Percentiles rank a stretch among this genome's conserved stretches.
phyloP scores from a whole-genome alignment of 257 asterid genomes.

The Henckelia pumila region DNA sequence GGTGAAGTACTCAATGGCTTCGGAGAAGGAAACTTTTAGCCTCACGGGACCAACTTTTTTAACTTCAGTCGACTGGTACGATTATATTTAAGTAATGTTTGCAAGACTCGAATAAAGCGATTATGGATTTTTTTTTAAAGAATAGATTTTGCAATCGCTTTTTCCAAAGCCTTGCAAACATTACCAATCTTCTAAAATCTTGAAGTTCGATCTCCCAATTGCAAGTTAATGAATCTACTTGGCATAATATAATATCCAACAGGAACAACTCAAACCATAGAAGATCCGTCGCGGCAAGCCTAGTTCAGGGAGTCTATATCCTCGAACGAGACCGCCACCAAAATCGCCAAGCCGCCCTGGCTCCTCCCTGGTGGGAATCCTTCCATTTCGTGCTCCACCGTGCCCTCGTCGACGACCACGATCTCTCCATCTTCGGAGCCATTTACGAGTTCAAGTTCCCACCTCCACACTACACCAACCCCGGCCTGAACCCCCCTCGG shows the following conservation, averaged over 20 bases:
- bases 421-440: slow-evolving; percentile 55
- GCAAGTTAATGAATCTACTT: no score
- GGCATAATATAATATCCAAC: neutral
- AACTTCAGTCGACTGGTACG: slow-evolving; percentile 60
- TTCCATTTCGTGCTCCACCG: slow-evolving; percentile 48
- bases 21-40: slow-evolving; percentile 49
- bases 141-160: no score
- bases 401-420: slow-evolving; percentile 48
- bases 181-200: no score
- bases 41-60: slow-evolving; percentile 57
- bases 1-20: slow-evolving; percentile 37
- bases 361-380: slow-evolving; percentile 77
- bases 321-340: slow-evolving; percentile 61
- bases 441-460: slow-evolving; percentile 40
- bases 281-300: slow-evolving; percentile 60
- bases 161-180: no score
- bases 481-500: slow-evolving; percentile 37
- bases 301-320: slow-evolving; percentile 64
- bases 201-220: no score
- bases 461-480: slow-evolving; percentile 21
- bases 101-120: no score
- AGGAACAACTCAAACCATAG: slow-evolving; percentile 65
- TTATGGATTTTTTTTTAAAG: no score
- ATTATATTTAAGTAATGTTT: no score
- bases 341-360: slow-evolving; percentile 55